Evolutionary conservation across 768 basidiomycete genomes (phyloP).

Genomic region (Serendipita sp.): DNA sequence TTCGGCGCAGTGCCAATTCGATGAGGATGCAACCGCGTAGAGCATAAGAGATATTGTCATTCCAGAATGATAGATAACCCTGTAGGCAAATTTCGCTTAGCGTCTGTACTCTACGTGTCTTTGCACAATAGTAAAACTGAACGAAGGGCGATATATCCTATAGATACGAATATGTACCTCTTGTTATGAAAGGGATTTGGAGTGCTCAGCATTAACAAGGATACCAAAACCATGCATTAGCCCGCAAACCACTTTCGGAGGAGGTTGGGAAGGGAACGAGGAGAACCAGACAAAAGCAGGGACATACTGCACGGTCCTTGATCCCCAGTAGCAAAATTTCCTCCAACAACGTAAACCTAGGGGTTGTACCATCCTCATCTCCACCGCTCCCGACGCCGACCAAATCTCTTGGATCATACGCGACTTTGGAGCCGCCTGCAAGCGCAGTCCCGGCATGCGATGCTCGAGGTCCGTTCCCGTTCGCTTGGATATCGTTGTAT

Average conservation of each 20-base stretch:
- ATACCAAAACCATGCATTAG: no score
- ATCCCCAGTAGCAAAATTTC: constrained; percentile 86
- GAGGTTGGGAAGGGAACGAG: not conserved
- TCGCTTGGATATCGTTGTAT: not conserved
- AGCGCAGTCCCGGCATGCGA: constrained; percentile 65
- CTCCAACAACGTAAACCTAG: constrained; percentile 87
- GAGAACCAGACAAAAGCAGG: not conserved
- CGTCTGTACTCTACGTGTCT: not conserved
- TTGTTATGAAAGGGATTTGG: no score
- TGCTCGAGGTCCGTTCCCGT: not conserved
- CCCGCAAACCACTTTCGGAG: not conserved
- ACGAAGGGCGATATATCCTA: constrained; percentile 7
- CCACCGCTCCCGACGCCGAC: constrained; percentile 33
- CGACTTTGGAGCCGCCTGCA: constrained; percentile 73
- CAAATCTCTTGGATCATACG: constrained; percentile 84
- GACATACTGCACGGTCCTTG: constrained; percentile 83
- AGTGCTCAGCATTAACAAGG: no score
- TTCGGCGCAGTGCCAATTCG: constrained; percentile 84
- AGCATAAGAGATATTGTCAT: constrained; percentile 98
- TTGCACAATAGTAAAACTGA: not conserved
- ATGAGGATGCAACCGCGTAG: constrained; percentile 96
- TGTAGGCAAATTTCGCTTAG: constrained; percentile 16
- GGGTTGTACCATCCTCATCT: constrained; percentile 53
- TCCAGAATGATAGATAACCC: constrained; percentile 98
- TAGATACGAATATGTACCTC: constrained; percentile 6